These are phyloP conservation scores for Lepidium africanum DNA, from an alignment of 345 rosid species.

Conservation along the genomic window DNA sequence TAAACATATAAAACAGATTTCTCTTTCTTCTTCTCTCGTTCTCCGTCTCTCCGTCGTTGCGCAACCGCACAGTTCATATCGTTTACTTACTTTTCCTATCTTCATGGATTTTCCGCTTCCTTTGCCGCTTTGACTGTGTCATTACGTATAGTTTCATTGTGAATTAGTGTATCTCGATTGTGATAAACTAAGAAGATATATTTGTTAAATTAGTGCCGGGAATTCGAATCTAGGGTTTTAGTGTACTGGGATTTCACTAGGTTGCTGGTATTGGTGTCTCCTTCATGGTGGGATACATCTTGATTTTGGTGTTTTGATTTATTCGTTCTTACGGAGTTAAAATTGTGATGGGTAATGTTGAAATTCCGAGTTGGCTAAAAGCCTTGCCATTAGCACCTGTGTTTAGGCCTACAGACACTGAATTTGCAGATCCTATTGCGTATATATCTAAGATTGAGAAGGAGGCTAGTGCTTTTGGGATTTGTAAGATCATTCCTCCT, in stretches of 20 bases:
- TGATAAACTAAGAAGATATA: not conserved
- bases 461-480: constrained; percentile 89
- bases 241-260: not conserved
- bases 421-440: constrained; percentile 96
- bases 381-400: constrained; percentile 85
- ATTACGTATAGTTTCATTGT: not conserved
- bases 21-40: constrained; percentile 15
- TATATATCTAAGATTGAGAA: constrained; percentile 96
- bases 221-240: constrained; percentile 42
- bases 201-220: not conserved
- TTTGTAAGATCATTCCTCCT: constrained; percentile 95
- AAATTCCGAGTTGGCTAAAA: constrained; percentile 86
- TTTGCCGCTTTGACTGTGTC: not conserved
- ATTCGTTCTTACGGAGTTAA: not conserved
- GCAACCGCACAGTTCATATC: constrained; percentile 40
- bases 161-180: constrained; percentile 11
- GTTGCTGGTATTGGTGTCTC: not conserved
- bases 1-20: not conserved
- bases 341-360: constrained; percentile 68
- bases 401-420: constrained; percentile 92
- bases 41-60: constrained; percentile 29
- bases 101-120: not conserved
- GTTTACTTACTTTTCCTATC: not conserved
- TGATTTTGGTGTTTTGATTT: not conserved
- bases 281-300: not conserved